Evolutionary conservation across 331 rosid genomes (phyloP).

Genomic region (Acacia concinna): DNA sequence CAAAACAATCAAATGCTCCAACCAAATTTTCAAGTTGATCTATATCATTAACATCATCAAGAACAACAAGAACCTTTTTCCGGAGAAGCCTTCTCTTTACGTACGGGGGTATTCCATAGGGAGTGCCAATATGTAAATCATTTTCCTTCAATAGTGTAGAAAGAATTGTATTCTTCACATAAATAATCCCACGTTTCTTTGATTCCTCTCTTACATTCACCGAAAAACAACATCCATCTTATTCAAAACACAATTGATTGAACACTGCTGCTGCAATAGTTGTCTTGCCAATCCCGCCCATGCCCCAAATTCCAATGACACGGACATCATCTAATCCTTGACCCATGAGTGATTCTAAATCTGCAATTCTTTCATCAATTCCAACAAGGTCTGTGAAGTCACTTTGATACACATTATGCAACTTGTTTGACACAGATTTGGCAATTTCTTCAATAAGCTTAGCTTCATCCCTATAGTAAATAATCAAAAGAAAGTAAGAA

Average conservation of each 20-base stretch:
- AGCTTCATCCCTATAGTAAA: conserved; percentile 31
- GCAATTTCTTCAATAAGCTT: conserved; percentile 36
- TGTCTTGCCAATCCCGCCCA: conserved; percentile 44
- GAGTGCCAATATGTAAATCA: conserved; percentile 22
- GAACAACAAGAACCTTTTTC: conserved; percentile 42
- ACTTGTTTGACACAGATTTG: conserved; percentile 16
- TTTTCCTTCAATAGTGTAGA: conserved; percentile 24
- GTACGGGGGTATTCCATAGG: conserved; percentile 26
- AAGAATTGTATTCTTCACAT: conserved; percentile 28
- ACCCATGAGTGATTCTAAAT: conserved; percentile 22
- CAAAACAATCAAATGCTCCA: conserved; percentile 39
- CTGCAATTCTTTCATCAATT: conserved; percentile 30
- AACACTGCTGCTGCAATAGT: conserved; percentile 38
- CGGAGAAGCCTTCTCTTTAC: conserved; percentile 31
- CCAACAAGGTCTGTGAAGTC: conserved; percentile 26
- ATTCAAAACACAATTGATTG: conserved; percentile 26
- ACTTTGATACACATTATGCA: background rate
- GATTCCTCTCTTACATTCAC: conserved; percentile 40
- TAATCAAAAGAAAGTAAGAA: background rate
- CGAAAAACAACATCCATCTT: conserved; percentile 38
- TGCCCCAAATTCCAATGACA: conserved; percentile 43
- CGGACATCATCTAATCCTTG: conserved; percentile 19
- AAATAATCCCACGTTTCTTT: conserved; percentile 25
- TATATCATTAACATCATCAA: conserved; percentile 40
- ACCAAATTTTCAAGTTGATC: conserved; percentile 30